Evolutionary conservation across 1,284 basidiomycete species (phyloP).

Genomic region (Papiliotrema laurentii): DNA sequence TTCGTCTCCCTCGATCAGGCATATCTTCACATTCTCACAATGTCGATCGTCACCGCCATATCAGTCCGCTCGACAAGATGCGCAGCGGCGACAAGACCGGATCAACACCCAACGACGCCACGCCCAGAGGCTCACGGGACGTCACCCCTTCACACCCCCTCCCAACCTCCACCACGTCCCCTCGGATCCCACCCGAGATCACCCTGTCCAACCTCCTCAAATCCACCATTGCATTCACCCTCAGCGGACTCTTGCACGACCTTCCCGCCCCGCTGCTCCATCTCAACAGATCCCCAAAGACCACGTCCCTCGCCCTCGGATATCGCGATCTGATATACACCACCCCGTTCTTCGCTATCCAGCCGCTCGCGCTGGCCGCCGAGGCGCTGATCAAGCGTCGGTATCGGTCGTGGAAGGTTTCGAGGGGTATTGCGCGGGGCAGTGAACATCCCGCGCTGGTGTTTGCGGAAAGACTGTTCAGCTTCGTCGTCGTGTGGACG

Average conservation of each 20-base stretch:
- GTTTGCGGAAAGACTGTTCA: constrained; percentile 24
- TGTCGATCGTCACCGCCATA: background rate
- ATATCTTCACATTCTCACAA: background rate
- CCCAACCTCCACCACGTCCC: constrained; percentile 4
- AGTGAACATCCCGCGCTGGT: constrained; percentile 16
- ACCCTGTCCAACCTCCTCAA: constrained; percentile 30
- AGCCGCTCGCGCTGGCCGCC: constrained; percentile 32
- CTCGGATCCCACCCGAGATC: background rate
- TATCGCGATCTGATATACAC: constrained; percentile 16
- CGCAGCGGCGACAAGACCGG: background rate
- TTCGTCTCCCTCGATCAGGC: constrained; percentile 22
- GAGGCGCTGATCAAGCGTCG: constrained; percentile 28
- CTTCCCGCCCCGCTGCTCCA: constrained; percentile 12
- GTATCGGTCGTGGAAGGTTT: constrained; percentile 21
- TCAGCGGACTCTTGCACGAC: constrained; percentile 38
- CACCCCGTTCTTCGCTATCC: constrained; percentile 37
- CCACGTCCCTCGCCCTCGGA: background rate
- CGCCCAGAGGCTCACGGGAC: constrained; percentile 8
- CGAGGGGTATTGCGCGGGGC: background rate
- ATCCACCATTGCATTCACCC: constrained; percentile 33
- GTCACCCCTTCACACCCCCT: constrained; percentile 25
- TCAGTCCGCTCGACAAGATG: background rate
- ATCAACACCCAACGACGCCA: background rate
- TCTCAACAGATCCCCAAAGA: background rate
- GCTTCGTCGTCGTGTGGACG: constrained; percentile 37